Evolutionary conservation across 257 asterid species (phyloP).

Genomic region (Gentiana straminea): DNA sequence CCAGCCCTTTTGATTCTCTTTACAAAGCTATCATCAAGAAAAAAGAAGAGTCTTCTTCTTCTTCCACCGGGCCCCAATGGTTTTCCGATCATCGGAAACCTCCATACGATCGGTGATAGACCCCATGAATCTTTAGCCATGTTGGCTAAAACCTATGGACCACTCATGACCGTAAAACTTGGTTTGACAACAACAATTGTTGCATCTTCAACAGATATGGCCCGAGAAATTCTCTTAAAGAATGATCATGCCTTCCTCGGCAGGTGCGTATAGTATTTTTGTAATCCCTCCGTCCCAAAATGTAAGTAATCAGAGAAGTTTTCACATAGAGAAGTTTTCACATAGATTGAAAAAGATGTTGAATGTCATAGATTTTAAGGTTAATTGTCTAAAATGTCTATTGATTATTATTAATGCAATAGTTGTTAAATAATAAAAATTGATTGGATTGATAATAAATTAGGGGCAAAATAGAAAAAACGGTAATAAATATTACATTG

Average conservation of each 20-base stretch:
- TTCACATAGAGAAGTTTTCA: too few relatives aligned
- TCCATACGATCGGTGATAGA: slow-evolving; percentile 16
- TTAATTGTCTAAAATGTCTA: too few relatives aligned
- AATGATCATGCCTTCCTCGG: slow-evolving; percentile 21
- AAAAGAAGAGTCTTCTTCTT: slow-evolving; percentile 5
- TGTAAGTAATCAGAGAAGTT: too few relatives aligned
- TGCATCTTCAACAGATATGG: slow-evolving; percentile 20
- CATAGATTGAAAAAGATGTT: too few relatives aligned
- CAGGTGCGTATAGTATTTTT: too few relatives aligned
- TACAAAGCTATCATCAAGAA: slow-evolving; percentile 1
- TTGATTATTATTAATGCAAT: too few relatives aligned
- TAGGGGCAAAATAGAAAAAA: too few relatives aligned
- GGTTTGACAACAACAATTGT: slow-evolving; percentile 17
- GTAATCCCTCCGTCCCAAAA: too few relatives aligned
- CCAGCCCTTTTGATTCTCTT: background rate
- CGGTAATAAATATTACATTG: too few relatives aligned
- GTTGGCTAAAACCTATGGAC: slow-evolving; percentile 18
- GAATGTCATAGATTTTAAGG: too few relatives aligned
- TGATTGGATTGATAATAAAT: too few relatives aligned
- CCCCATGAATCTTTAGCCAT: slow-evolving; percentile 21
- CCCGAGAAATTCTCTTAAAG: slow-evolving; percentile 20
- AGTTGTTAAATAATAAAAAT: too few relatives aligned
- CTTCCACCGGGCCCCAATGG: slow-evolving; percentile 30
- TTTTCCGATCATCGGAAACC: slow-evolving; percentile 23
- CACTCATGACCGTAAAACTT: slow-evolving; percentile 22